Conservation (phyloP, 306 rosid genomes). For the Astragalus glycyphyllos region DNA sequence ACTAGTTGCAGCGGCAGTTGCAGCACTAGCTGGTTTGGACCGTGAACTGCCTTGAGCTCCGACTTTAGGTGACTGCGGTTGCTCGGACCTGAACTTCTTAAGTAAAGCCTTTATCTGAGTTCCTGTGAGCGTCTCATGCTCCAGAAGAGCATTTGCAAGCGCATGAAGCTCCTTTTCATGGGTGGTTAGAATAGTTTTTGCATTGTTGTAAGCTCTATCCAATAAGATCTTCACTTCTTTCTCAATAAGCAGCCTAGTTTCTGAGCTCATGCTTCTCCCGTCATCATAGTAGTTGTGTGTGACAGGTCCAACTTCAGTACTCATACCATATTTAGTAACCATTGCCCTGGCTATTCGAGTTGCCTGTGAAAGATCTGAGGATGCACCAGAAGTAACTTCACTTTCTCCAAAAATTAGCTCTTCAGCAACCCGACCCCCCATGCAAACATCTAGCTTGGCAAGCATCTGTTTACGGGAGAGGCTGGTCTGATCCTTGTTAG, state of each 20-base stretch:
- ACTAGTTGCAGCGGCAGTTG: conserved; percentile 68
- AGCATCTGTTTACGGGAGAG: conserved; percentile 79
- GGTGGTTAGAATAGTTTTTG: conserved; percentile 74
- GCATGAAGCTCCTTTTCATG: conserved; percentile 77
- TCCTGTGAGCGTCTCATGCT: conserved; percentile 78
- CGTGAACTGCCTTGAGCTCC: conserved; percentile 60
- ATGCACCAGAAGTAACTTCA: conserved; percentile 81
- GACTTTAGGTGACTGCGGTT: conserved; percentile 47
- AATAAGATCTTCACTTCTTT: conserved; percentile 69
- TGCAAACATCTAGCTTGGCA: conserved; percentile 73
- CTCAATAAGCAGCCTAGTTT: conserved; percentile 84
- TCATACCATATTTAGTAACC: conserved; percentile 90
- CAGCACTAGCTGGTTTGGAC: conserved; percentile 65
- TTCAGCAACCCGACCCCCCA: conserved; percentile 95
- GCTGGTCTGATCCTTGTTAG: conserved; percentile 67
- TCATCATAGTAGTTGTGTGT: conserved; percentile 71
- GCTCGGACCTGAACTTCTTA: conserved; percentile 56
- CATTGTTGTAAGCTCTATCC: conserved; percentile 77
- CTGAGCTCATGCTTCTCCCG: conserved; percentile 88
- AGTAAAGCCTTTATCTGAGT: conserved; percentile 68
- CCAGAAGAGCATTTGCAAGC: conserved; percentile 77
- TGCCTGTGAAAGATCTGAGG: conserved; percentile 66
- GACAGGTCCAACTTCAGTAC: conserved; percentile 75
- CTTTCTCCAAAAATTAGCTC: conserved; percentile 85
- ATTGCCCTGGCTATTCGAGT: conserved; percentile 73